Percentiles rank a stretch among this genome's conserved stretches.
phyloP scores from a whole-genome alignment of 345 rosid species.

The Xanthoceras sorbifolium region DNA sequence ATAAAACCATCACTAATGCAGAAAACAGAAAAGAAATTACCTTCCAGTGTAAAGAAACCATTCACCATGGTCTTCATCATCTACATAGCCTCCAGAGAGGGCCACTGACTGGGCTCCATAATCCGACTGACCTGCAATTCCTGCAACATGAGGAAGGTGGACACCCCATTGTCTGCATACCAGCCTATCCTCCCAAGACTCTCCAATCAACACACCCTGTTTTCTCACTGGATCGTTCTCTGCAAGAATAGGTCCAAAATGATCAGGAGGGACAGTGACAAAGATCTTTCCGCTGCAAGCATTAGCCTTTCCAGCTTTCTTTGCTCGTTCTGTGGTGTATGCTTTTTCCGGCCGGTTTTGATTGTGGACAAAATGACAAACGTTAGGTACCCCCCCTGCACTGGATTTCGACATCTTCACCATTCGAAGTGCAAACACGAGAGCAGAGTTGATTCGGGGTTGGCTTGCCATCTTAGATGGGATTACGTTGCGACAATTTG shows the following conservation, averaged over 20 bases:
- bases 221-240: conserved; percentile 69
- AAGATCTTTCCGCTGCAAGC: conserved; percentile 75
- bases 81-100: conserved; percentile 74
- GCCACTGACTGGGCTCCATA: conserved; percentile 84
- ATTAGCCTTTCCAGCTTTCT: conserved; percentile 68
- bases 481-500: conserved; percentile 55
- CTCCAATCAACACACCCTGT: conserved; percentile 73
- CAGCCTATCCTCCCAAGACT: conserved; percentile 62
- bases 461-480: conserved; percentile 46
- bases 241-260: conserved; percentile 77
- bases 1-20: background rate
- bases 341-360: conserved; percentile 66
- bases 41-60: conserved; percentile 83
- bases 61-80: conserved; percentile 86
- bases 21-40: conserved; percentile 25
- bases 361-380: conserved; percentile 49
- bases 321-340: conserved; percentile 67
- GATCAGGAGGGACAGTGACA: conserved; percentile 66
- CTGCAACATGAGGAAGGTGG: conserved; percentile 74
- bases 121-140: conserved; percentile 74
- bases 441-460: conserved; percentile 60
- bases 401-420: conserved; percentile 44
- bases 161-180: conserved; percentile 83
- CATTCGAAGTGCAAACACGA: conserved; percentile 63
- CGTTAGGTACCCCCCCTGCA: conserved; percentile 21